Base-by-base conservation (phyloP, 176 grass and related monocot species). In the Alloteropsis semialata region DNA sequence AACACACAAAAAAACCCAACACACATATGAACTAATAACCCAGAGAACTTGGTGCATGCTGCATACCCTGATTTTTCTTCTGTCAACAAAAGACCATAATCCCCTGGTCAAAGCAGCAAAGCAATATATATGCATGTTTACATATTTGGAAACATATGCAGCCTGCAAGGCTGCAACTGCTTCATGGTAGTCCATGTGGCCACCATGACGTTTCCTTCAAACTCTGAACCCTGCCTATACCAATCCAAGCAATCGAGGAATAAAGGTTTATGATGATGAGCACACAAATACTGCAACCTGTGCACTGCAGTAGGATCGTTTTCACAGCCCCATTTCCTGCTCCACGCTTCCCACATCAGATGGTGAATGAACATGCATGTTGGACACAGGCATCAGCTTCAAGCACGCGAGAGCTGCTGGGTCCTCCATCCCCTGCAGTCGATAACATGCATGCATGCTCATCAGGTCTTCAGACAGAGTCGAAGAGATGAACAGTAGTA, bases 371-470 rank as follows among this genome's bases (percentile, higher is more conserved):
- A n/a, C n/a, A n/a, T n/a, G 17, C 27, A 6, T 2, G 49, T 19
- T 73, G 34, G 80, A 62, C 74, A 62, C 74, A 62, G 39, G 80
- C 48, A n/a, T n/a, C n/a, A 73, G 65, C 73, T 78, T 84, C 46
- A 88, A 57, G 58, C 69, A 5, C 34, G 34, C 15, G 45, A 43
- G 5, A 74, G 59, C 56, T 63, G 22, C n/a, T n/a, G 68, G 43
- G 22, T 8, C 3, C 38, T 38, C 61, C 1, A 12, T 43, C 8
- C 51, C 51, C 19, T 6, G 8, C 8, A 55, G 5, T 19, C 21
- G 11, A 10, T 55, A 55, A 2, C 21, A 70, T 74, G 36, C 49
- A 70, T 74, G 36, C 54, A n/a, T n/a, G n/a, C n/a, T n/a, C n/a
- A n/a, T 53, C 18, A 53, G 29, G 18, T 48, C 66, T 27, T 4